Base-by-base conservation (phyloP, 192 early-diverging fungal species). In the Coemansia sp. region DNA sequence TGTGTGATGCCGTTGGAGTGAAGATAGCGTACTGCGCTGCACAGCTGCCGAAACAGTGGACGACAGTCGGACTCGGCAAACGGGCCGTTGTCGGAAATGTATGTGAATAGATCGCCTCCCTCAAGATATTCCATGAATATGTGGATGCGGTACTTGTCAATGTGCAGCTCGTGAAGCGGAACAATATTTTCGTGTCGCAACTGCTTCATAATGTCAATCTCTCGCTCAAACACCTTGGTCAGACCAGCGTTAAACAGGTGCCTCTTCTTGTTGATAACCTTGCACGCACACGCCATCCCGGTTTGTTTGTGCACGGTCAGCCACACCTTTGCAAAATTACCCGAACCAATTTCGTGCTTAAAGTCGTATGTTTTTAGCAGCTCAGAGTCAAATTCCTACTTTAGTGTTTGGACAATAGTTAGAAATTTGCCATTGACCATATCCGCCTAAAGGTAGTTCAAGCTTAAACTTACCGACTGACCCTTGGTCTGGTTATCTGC, bases 1-100 rank as follows among this genome's bases (percentile, higher is more conserved):
- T 99, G 97, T 2, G 86, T 91, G n/a, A 98, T 91, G 22, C 89
- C 88, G 25, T 85, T 77, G 6, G 73, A 69, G 65, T 98, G 96
- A 5, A 98, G 82, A 67, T 94, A 98, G 66, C 75, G 73, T 22
- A 83, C 67, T 10, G 82, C 76, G 39, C 61, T 66, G 62, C 67
- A 76, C 27, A 79, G 66, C 48, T 83, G 82, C 63, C 60, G 65
- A 54, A 83, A 83, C 8, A 83, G 66, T 14, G 73, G 65, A 43
- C 82, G 76, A 19, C 70, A 75, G n/a, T 32, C 37, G 22, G 50
- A 12, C 24, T 83, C 81, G 11, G 72, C 45, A 37, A 83, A 69
- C 22, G 72, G 50, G 1, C 68, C 81, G 39, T 66, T 67, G 24
- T 70, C 68, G 19, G 73, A 59, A 5, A 83, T 60, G 48, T 79